These are phyloP conservation scores for Dictyostelium capitatum DNA, from an alignment of 78 protist genomes.

Conservation along the genomic window DNA sequence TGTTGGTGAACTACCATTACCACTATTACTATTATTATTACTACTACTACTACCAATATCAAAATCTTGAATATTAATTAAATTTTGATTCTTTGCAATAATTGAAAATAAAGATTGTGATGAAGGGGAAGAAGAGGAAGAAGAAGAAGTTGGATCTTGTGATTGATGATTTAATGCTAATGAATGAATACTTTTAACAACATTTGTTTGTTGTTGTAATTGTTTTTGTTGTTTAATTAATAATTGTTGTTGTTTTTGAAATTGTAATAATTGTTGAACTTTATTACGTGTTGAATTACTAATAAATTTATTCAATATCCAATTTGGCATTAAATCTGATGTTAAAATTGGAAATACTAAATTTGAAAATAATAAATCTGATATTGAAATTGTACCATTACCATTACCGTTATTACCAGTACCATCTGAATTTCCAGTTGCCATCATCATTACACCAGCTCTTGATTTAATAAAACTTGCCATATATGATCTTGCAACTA, in stretches of 20 bases:
- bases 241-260: slow-evolving; percentile 8
- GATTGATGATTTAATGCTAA: not conserved
- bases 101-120: slow-evolving; percentile 4
- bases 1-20: not conserved
- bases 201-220: slow-evolving; percentile 14
- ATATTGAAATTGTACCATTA: not conserved
- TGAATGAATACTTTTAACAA: slow-evolving; percentile 19
- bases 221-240: slow-evolving; percentile 12
- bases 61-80: not conserved
- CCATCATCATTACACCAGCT: not conserved
- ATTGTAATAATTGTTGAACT: not conserved
- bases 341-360: not conserved
- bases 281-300: not conserved
- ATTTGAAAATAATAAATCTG: not conserved
- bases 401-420: not conserved
- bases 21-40: not conserved
- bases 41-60: not conserved
- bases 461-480: not conserved
- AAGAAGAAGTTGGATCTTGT: slow-evolving; percentile 7
- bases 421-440: not conserved
- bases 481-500: not conserved
- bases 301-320: not conserved
- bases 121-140: not conserved
- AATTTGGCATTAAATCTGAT: not conserved
- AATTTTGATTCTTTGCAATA: slow-evolving; percentile 14